These are phyloP conservation scores for Penicillium sp. DNA, from an alignment of 2,329 filamentous ascomycete species.

Conservation along the genomic window DNA sequence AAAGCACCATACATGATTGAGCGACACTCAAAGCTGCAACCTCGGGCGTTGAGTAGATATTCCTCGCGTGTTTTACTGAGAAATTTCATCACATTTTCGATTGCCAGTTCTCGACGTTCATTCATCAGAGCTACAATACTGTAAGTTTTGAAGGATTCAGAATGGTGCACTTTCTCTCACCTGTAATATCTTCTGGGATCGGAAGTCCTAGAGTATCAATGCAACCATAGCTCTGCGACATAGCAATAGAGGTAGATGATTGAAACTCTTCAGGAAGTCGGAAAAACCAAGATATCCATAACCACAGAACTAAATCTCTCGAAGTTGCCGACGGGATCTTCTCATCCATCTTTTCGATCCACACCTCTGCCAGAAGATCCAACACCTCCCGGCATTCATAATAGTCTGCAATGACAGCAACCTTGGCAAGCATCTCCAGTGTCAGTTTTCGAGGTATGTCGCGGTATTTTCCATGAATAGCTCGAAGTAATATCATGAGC, in stretches of 20 bases:
- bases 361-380: conserved; percentile 9
- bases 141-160: not conserved
- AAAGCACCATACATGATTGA: conserved; percentile 23
- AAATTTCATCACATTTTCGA: not conserved
- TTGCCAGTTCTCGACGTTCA: not conserved
- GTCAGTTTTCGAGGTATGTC: conserved; percentile 2
- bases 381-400: not conserved
- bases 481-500: conserved; percentile 2
- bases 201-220: not conserved
- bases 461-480: conserved; percentile 4
- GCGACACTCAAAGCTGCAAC: conserved; percentile 20
- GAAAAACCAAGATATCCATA: conserved; percentile 18
- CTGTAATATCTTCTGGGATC: not conserved
- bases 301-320: conserved; percentile 6
- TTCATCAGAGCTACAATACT: not conserved
- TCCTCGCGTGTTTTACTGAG: conserved; percentile 2
- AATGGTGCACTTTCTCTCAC: not conserved
- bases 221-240: not conserved
- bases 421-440: conserved; percentile 3
- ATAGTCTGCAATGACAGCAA: conserved; percentile 1
- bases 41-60: conserved; percentile 6
- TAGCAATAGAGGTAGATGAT: not conserved
- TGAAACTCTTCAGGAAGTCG: conserved; percentile 11
- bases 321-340: not conserved
- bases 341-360: conserved; percentile 10